A percentile compares a stretch with the other conserved stretches of the same genome.
phyloP scores from a whole-genome alignment of 257 asterid genomes.

The Eustoma russellianum region DNA sequence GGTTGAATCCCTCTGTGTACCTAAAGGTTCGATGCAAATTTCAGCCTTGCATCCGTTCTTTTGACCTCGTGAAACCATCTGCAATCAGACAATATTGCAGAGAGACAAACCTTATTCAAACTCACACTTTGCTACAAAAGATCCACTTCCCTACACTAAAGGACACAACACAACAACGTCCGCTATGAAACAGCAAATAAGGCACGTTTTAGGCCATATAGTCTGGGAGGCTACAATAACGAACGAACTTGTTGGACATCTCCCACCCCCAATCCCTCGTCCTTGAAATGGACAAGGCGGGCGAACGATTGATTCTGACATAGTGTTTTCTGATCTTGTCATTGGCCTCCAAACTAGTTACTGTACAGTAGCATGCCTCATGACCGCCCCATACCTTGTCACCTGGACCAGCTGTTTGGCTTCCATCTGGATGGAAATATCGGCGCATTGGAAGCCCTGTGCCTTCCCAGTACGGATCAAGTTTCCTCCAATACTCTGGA shows the following conservation, averaged over 20 bases:
- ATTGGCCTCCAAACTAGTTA: slow-evolving; percentile 48
- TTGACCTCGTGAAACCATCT: not conserved
- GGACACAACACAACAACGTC: slow-evolving; percentile 33
- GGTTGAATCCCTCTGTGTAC: too few relatives aligned
- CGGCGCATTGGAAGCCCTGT: slow-evolving; percentile 44
- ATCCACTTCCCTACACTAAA: slow-evolving; percentile 12
- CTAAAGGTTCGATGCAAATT: too few relatives aligned
- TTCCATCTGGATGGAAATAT: slow-evolving; percentile 75
- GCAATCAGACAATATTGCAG: not conserved
- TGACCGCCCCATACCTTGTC: slow-evolving; percentile 93
- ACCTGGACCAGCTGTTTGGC: slow-evolving; percentile 51
- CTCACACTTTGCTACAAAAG: too few relatives aligned
- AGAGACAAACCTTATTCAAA: not conserved
- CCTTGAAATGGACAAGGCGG: slow-evolving; percentile 42
- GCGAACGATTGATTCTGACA: slow-evolving; percentile 79
- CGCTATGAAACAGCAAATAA: too few relatives aligned
- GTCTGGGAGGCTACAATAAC: slow-evolving; percentile 59
- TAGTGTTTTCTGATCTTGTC: slow-evolving; percentile 65
- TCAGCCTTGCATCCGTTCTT: too few relatives aligned
- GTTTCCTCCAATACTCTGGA: slow-evolving; percentile 62
- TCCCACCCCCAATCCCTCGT: slow-evolving; percentile 78
- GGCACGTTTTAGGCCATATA: slow-evolving; percentile 13
- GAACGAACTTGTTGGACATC: slow-evolving; percentile 35
- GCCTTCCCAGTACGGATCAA: slow-evolving; percentile 72
- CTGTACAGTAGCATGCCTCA: slow-evolving; percentile 60